These are phyloP conservation scores for Heliamphora pulchella DNA, from an alignment of 179 eudicot genomes.

Conservation along the genomic window DNA sequence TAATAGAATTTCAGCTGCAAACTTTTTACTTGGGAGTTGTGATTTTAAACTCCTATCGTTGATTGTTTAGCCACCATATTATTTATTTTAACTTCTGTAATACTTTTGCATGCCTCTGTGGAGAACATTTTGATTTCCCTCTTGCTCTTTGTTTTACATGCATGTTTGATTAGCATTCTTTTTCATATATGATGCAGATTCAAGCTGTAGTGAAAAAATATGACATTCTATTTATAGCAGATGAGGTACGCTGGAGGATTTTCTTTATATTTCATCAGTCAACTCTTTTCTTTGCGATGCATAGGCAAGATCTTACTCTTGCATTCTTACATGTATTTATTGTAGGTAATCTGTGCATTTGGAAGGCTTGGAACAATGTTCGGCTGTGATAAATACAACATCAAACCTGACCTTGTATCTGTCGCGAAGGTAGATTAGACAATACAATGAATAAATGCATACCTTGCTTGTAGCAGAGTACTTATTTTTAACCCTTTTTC, in stretches of 20 bases:
- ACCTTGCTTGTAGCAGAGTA: not conserved
- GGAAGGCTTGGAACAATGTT: conserved; percentile 97
- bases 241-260: conserved; percentile 51
- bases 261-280: not conserved
- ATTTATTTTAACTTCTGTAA: not conserved
- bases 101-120: not conserved
- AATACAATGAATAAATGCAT: not conserved
- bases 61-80: not conserved
- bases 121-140: not conserved
- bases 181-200: conserved; percentile 43
- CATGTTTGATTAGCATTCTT: conserved; percentile 2
- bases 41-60: not conserved
- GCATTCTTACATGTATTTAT: conserved; percentile 3
- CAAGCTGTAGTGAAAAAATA: conserved; percentile 86
- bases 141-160: not conserved
- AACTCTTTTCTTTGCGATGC: not conserved
- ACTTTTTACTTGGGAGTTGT: not conserved
- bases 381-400: conserved; percentile 84
- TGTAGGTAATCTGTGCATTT: conserved; percentile 78
- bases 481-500: not conserved
- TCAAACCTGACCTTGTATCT: conserved; percentile 92
- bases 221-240: conserved; percentile 88
- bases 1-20: not conserved
- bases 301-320: not conserved
- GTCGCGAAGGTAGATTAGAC: conserved; percentile 61